These are phyloP conservation scores for Backusella luteola DNA, from an alignment of 192 early-diverging fungal species.

Conservation along the genomic window DNA sequence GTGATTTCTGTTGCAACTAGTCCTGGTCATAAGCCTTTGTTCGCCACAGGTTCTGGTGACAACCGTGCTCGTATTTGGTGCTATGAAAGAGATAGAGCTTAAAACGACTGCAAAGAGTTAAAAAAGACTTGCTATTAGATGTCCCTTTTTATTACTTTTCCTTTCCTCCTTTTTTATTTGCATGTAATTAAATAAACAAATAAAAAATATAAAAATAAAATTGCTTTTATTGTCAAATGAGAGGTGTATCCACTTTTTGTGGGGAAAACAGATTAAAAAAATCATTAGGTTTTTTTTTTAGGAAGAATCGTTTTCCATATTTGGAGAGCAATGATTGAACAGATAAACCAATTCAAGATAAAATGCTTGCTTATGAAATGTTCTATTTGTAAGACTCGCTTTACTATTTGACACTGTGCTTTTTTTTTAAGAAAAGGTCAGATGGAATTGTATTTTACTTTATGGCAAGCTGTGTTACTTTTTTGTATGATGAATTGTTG, in stretches of 20 bases:
- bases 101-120: neutral
- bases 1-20: conserved; percentile 92
- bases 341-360: neutral
- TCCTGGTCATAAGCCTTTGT: conserved; percentile 68
- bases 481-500: neutral
- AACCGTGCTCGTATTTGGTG: conserved; percentile 90
- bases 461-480: neutral
- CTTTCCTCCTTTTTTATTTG: neutral
- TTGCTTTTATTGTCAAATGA: neutral
- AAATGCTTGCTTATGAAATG: neutral
- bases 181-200: conserved; percentile 4
- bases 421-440: neutral
- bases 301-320: neutral
- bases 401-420: conserved; percentile 1
- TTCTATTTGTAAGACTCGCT: neutral
- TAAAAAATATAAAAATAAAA: too few species aligned
- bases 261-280: neutral
- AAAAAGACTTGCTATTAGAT: neutral
- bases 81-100: conserved; percentile 46
- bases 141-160: neutral
- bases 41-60: conserved; percentile 98
- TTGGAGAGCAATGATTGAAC: neutral
- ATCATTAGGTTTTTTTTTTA: neutral
- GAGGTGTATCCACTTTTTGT: neutral
- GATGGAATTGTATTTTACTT: neutral